Evolutionary conservation across 805 yeast species (phyloP).

Genomic region (Blastobotrys robertii): DNA sequence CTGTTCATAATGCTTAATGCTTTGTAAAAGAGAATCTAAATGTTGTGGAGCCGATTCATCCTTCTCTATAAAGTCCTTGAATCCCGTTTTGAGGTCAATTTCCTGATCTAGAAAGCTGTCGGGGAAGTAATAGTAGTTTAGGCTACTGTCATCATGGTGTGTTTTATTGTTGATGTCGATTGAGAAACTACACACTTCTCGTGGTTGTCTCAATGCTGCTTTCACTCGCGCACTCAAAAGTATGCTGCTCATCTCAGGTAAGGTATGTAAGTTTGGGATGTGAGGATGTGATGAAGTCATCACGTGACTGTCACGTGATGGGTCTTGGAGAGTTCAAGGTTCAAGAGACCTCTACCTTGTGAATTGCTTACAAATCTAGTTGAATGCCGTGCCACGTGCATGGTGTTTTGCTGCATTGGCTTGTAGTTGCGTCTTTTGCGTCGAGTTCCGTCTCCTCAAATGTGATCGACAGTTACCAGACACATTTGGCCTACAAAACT

Average conservation of each 20-base stretch:
- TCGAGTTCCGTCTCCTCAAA: too few species aligned
- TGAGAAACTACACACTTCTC: conserved; percentile 63
- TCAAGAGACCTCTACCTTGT: too few species aligned
- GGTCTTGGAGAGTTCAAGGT: too few species aligned
- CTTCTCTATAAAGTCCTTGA: conserved; percentile 44
- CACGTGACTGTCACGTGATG: too few species aligned
- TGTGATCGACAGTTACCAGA: too few species aligned
- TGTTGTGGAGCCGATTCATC: conserved; percentile 38
- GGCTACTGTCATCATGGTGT: conserved; percentile 38
- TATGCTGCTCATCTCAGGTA: conserved; percentile 7
- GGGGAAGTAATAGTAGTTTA: conserved; percentile 75
- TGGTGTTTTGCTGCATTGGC: too few species aligned
- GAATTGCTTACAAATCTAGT: too few species aligned
- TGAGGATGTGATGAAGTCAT: too few species aligned
- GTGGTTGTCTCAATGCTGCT: conserved; percentile 75
- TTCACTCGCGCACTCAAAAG: conserved; percentile 21
- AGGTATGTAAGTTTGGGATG: background rate
- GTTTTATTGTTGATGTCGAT: conserved; percentile 42
- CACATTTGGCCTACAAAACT: too few species aligned
- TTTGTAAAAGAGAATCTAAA: conserved; percentile 47
- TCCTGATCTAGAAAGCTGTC: conserved; percentile 53
- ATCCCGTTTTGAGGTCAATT: conserved; percentile 59
- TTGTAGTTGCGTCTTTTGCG: too few species aligned
- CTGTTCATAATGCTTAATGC: conserved; percentile 49
- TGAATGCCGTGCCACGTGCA: too few species aligned